Conservation (phyloP, 257 asterid genomes). For the Solanum commersonii region DNA sequence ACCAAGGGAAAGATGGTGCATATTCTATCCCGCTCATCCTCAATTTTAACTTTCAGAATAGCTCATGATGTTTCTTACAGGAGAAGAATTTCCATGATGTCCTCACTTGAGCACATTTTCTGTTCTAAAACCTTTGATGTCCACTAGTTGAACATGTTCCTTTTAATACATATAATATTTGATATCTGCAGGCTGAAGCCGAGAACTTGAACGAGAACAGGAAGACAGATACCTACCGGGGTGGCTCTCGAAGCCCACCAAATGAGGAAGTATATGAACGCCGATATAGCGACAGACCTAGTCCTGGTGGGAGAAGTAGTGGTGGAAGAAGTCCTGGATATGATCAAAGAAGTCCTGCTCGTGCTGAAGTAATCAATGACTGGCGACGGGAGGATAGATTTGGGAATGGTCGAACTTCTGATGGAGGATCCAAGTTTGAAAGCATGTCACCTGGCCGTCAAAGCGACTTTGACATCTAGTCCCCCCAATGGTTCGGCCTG, state of each 20-base stretch:
- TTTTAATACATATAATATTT: conserved; percentile 1
- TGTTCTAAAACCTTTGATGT: neutral
- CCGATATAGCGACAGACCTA: conserved; percentile 55
- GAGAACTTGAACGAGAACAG: conserved; percentile 51
- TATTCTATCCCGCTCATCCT: conserved; percentile 3
- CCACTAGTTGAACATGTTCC: neutral
- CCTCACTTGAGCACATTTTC: neutral
- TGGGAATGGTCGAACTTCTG: conserved; percentile 82
- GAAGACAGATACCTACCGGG: conserved; percentile 52
- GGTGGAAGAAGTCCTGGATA: conserved; percentile 94
- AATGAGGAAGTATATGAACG: conserved; percentile 60
- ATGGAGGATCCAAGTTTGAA: conserved; percentile 71
- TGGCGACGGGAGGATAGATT: conserved; percentile 97
- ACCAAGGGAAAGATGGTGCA: conserved; percentile 60
- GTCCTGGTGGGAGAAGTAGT: conserved; percentile 22
- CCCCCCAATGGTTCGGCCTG: conserved; percentile 92
- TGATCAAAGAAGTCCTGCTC: conserved; percentile 73
- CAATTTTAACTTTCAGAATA: neutral
- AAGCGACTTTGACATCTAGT: conserved; percentile 59
- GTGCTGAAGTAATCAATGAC: conserved; percentile 70
- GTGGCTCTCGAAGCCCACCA: conserved; percentile 89
- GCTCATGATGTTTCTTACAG: neutral
- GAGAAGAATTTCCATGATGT: neutral
- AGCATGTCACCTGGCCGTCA: conserved; percentile 81
- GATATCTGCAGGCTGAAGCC: conserved; percentile 58